Evolutionary conservation across 192 early-diverging fungal species (phyloP), one percentile per base, ranked within the genome.

Genomic region (Pilaira anomala): DNA sequence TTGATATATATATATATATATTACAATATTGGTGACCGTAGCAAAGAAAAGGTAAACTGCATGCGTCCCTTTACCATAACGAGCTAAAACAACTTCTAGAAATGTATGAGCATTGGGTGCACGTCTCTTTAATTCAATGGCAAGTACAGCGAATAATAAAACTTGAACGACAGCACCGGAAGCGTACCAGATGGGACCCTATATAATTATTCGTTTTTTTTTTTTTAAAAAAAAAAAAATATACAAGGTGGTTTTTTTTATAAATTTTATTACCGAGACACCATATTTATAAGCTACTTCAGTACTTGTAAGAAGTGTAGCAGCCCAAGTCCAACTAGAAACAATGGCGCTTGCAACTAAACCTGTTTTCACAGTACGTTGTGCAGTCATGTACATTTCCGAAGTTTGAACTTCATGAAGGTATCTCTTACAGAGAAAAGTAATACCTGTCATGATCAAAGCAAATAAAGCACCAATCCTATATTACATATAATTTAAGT

Each of bases 41-140:
- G 70, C 77, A 56, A 83, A 82, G 29, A 79, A 67, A 29, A 88
- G 36, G 45, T 87, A 89, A 0, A 86, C 74, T 30, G 79, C 65
- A 59, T 88, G 87, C 22, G 87, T 73, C 1, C 69, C 50, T 50
- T 70, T 85, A 22, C 87, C 87, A 56, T 90, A 90, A 24, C 87
- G 80, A 25, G 73, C 82, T 29, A 73, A 73, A 40, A 90, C 77
- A 53, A 89, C 87, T 64, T 89, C 87, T 2, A 89, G 59, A 52
- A 91, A 88, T 4, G 87, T 89, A 60, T 90, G 88, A 12, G 85
- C 85, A 57, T 89, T 89, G 3, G 87, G 88, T 44, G 87, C 88
- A 53, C 80, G 78, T 59, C 85, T 78, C 62, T 89, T 89, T 7
- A 89, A 54, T 51, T 88, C 85, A 52, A 90, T 89, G n/a, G 87